Conservation (phyloP, 257 asterid species). For the Petrea volubilis region DNA sequence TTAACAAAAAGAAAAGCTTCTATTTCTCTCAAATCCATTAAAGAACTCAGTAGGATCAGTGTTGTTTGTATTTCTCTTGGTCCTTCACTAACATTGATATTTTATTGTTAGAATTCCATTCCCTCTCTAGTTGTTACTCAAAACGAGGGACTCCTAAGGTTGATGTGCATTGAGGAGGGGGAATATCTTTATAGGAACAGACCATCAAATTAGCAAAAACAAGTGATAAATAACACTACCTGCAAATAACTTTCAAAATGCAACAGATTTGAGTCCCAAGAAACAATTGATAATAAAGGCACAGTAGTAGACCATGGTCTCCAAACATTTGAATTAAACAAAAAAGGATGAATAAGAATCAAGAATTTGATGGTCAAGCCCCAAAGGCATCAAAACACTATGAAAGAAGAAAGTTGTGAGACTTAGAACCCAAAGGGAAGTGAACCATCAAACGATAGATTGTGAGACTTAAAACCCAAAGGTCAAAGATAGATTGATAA, state of each 20-base stretch:
- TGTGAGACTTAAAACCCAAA: too few relatives aligned
- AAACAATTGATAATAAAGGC: neutral
- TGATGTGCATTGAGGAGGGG: neutral
- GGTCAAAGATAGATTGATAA: neutral
- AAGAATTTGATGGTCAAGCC: constrained; percentile 5
- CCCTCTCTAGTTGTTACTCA: neutral
- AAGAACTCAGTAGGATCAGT: neutral
- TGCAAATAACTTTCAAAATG: neutral
- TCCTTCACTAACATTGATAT: neutral
- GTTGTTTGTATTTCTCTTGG: neutral
- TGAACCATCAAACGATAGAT: constrained; percentile 7
- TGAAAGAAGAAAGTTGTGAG: too few relatives aligned
- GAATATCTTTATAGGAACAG: neutral
- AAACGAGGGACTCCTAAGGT: neutral
- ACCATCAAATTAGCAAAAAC: neutral
- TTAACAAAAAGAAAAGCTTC: neutral
- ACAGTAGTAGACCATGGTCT: neutral
- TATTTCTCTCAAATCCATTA: neutral
- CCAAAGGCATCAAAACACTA: neutral
- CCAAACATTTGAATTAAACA: neutral
- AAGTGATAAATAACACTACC: neutral
- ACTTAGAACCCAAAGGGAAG: constrained; percentile 1
- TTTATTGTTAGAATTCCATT: too few relatives aligned
- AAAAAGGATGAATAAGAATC: constrained; percentile 2
- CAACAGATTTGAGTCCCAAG: neutral